Base-by-base conservation (phyloP, 768 basidiomycete species). In the Phallus indusiatus region DNA sequence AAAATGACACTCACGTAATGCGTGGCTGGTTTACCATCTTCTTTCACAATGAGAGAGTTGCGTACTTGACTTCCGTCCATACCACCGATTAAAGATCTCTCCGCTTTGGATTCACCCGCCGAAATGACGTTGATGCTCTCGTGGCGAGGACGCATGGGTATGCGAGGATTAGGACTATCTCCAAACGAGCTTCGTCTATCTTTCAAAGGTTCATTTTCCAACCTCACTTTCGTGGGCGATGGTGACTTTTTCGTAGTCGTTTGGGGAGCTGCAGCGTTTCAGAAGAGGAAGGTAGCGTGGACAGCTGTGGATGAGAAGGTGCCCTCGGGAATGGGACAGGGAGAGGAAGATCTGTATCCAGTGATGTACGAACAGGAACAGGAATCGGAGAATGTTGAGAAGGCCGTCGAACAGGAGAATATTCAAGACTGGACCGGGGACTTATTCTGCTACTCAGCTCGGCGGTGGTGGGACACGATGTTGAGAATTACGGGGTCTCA, bases 1-100 rank as follows among this genome's bases (percentile, higher is more conserved):
- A 52, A 47, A 5, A 36, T 34, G 21, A 54, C 46, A 79, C 92
- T 80, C 68, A 94, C 92, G 70, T 88, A 93, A 69, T 85, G 86
- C 55, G 86, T 82, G 7, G 88, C 77, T 17, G 83, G 74, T 74
- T 86, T 88, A 54, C 90, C 90, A 63, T 88, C 84, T 74, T 94
- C 92, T 68, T 80, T 76, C 52, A 94, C 78, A 48, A 92, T 78
- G 37, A 94, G 74, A 47, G 84, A 82, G 73, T 83, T 83, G 36
- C 88, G 76, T 24, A 81, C 75, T 2, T 77, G 76, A 65, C 77
- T 81, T 20, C 84, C 85, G 64, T 87, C 86, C 69, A 81, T 73
- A 33, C 59, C 56, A 16, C 53, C 58, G 82, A 81, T 61, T 47
- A 61, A 59, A 14, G 64, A 67, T 83, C 80, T 50, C 84, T 76